Base-by-base conservation (phyloP, 768 basidiomycete species). In the Russula dissimulans region DNA sequence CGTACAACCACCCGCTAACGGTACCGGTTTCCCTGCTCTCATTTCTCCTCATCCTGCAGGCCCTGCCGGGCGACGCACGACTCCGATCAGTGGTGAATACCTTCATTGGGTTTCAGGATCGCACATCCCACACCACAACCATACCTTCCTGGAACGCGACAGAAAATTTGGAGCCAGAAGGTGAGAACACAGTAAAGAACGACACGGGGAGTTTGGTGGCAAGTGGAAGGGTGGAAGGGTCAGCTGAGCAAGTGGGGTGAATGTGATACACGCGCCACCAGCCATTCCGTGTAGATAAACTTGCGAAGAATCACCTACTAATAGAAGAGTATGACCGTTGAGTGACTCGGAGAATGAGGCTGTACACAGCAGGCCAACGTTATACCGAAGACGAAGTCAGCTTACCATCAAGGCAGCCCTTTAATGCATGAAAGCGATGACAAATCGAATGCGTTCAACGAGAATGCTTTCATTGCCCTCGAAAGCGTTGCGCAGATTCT, bases 341-440 rank as follows among this genome's bases (percentile, higher is more conserved):
- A 91, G 92, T 0, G n/a, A n/a, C n/a, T n/a, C n/a, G n/a, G 92
- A 93, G 66, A 97, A 81, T 9, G 93, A 93, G 5, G 90, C 91
- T 95, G 66, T 56, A 46, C 44, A 49, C 63, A 18, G 43, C 46
- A 57, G 44, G 54, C n/a, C n/a, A n/a, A n/a, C n/a, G n/a, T n/a
- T n/a, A n/a, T n/a, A n/a, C n/a, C n/a, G n/a, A n/a, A n/a, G n/a
- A n/a, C n/a, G n/a, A n/a, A n/a, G n/a, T n/a, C n/a, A n/a, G n/a
- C n/a, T n/a, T n/a, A n/a, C n/a, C n/a, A n/a, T n/a, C n/a, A n/a
- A n/a, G n/a, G n/a, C n/a, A n/a, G n/a, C n/a, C n/a, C n/a, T n/a
- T n/a, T n/a, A n/a, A n/a, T n/a, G n/a, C n/a, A 26, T 26, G 22
- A 26, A 26, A 26, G 22, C 22, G 2, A 26, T 26, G 22, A 2